Conservation (phyloP, 2,329 filamentous ascomycete species). For the Ophiognomonia clavigignenti-juglandacearum region DNA sequence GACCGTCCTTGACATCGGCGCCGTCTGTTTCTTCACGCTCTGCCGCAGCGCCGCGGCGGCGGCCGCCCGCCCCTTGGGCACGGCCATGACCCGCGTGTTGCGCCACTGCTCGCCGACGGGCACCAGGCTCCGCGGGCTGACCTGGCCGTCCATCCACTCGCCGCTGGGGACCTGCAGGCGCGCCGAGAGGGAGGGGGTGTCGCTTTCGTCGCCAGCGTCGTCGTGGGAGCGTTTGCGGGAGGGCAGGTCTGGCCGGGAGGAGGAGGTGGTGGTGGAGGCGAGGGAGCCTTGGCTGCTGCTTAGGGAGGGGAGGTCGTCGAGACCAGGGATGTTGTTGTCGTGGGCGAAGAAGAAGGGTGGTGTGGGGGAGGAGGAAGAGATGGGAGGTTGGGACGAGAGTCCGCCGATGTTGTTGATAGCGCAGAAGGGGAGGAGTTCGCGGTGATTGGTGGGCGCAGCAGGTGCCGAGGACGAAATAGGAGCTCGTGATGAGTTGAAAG, state of each 20-base stretch:
- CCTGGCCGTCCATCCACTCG: slow-evolving; percentile 32
- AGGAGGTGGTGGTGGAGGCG: slow-evolving; percentile 9
- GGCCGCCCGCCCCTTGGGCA: no score
- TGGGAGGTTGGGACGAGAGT: slow-evolving; percentile 47
- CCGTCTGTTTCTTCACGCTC: slow-evolving; percentile 7
- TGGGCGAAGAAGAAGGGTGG: slow-evolving; percentile 3
- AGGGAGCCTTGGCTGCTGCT: slow-evolving; percentile 53
- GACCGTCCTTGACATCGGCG: slow-evolving; percentile 22
- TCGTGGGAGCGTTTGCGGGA: slow-evolving; percentile 45
- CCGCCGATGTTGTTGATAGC: slow-evolving; percentile 74
- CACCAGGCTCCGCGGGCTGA: slow-evolving; percentile 34
- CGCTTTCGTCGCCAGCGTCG: slow-evolving; percentile 34
- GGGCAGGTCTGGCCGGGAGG: slow-evolving; percentile 14
- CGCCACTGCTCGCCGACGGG: slow-evolving; percentile 28
- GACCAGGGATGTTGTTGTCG: slow-evolving; percentile 10
- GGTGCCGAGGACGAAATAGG: slow-evolving; percentile 19
- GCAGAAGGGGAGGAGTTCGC: slow-evolving; percentile 75
- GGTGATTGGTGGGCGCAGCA: slow-evolving; percentile 29
- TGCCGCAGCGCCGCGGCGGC: slow-evolving; percentile 25
- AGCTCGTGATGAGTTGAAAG: slow-evolving; percentile 14
- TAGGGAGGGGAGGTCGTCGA: slow-evolving; percentile 41
- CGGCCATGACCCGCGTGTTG: slow-evolving; percentile 43
- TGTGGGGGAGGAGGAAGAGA: slow-evolving; percentile 16
- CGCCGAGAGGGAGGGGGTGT: slow-evolving; percentile 13
- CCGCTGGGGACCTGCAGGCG: slow-evolving; percentile 15